Percentiles rank a stretch among this genome's conserved stretches.
These are phyloP conservation scores for Aegilops longissima DNA, from an alignment of 176 grass and related monocot genomes.

Conservation along the genomic window DNA sequence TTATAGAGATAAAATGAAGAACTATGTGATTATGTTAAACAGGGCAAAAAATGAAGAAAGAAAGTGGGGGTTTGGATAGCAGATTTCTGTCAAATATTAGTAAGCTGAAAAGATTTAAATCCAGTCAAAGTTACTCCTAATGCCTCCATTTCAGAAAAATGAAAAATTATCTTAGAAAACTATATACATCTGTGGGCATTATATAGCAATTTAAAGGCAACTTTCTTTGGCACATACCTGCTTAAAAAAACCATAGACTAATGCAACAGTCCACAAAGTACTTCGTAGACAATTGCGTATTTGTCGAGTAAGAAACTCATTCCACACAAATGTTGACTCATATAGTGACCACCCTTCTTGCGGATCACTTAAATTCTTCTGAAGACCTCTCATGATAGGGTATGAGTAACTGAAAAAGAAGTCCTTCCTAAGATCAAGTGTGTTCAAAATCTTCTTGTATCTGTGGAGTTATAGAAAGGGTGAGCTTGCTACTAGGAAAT, in stretches of 20 bases:
- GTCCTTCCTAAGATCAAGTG: conserved; percentile 90
- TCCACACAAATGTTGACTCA: conserved; percentile 93
- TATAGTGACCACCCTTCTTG: conserved; percentile 56
- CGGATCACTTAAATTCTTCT: conserved; percentile 77
- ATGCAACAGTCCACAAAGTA: conserved; percentile 73
- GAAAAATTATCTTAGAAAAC: not conserved
- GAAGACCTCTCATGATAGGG: conserved; percentile 79
- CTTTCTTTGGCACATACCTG: conserved; percentile 53
- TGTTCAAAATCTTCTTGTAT: conserved; percentile 82
- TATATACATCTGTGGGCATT: not conserved
- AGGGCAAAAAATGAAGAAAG: not conserved
- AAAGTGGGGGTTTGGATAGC: not conserved
- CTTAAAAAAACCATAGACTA: conserved; percentile 95
- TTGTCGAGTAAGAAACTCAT: conserved; percentile 69
- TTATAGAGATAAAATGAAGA: not conserved
- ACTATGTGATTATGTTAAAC: conserved; percentile 17
- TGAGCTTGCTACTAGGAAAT: conserved; percentile 14
- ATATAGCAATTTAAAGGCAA: conserved; percentile 5
- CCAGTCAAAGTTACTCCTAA: not conserved
- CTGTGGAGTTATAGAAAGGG: conserved; percentile 45
- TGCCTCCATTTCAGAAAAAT: not conserved
- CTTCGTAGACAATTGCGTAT: conserved; percentile 57
- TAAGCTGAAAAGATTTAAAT: not conserved
- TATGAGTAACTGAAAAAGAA: conserved; percentile 97
- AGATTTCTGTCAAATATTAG: not conserved